These are phyloP conservation scores for Alternaria burnsii DNA, from an alignment of 2,329 filamentous ascomycete genomes.

Conservation along the genomic window DNA sequence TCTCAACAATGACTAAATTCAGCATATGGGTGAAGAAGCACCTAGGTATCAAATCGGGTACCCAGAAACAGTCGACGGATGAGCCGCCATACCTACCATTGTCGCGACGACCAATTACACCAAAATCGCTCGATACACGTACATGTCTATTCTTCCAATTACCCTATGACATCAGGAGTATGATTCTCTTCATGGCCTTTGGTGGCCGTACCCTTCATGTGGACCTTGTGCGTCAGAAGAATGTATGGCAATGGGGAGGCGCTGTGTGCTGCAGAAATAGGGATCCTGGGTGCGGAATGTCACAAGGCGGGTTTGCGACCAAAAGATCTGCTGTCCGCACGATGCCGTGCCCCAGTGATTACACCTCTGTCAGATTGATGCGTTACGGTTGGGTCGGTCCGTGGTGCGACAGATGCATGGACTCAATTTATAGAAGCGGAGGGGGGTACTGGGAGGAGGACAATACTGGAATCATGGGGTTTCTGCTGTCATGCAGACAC, in stretches of 20 bases:
- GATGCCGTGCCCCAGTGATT: too few species aligned
- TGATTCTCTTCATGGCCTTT: slow-evolving; percentile 13
- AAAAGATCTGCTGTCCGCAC: too few species aligned
- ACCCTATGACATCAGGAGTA: slow-evolving; percentile 14
- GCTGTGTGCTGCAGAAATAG: background rate
- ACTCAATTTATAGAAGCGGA: background rate
- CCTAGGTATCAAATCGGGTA: background rate
- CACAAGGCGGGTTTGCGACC: too few species aligned
- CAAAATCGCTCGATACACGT: slow-evolving; percentile 3
- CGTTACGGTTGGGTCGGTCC: background rate
- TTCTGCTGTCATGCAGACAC: slow-evolving; percentile 21
- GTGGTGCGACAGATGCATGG: background rate
- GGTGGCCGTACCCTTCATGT: slow-evolving; percentile 14
- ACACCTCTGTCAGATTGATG: too few species aligned
- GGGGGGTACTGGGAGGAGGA: background rate
- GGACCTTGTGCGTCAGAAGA: slow-evolving; percentile 4
- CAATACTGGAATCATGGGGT: slow-evolving; percentile 16
- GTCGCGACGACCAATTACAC: slow-evolving; percentile 12
- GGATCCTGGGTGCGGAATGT: too few species aligned
- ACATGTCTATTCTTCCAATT: slow-evolving; percentile 16
- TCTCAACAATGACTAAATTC: background rate
- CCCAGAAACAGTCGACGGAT: background rate
- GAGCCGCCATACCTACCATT: slow-evolving; percentile 10
- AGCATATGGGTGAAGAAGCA: slow-evolving; percentile 6
- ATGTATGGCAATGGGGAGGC: slow-evolving; percentile 15